Evolutionary conservation across 495 filamentous ascomycete genomes (phyloP), one percentile per base, ranked within the genome.

Genomic region (Penicillium fimorum): DNA sequence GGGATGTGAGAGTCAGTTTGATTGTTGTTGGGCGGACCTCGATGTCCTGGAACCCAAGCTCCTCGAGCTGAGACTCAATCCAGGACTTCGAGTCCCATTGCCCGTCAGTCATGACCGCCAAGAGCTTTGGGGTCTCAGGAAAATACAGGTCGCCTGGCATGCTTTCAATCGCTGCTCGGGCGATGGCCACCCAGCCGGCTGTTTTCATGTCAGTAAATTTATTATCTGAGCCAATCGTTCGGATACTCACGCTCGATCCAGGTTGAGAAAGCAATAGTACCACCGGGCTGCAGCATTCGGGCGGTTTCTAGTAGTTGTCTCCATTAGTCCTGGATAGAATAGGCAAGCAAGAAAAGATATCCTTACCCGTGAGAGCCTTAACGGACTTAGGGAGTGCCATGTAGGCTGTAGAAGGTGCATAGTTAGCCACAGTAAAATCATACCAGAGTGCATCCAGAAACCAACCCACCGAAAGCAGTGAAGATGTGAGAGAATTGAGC

Each of bases 251-350:
- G 57, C 13, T 62, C 44, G n/a, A 70, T 63, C 70, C 72, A 77
- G 15, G 70, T 71, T 5, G 70, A 63, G 47, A 72, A 63, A 11
- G 67, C 71, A 45, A 72, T 62, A 1, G 47, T 71, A 7, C 75
- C 75, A 9, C 66, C 69, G 0, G 70, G 73, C 40, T 71, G 61
- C 30, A 77, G 61, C 41, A 75, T 73, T 17, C 73, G 58, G 43
- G 57, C 57, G 17, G 64, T 63, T 59, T 77, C 75, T 77, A 55
- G 22, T 35, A 32, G 9, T 8, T 47, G 13, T 27, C 3, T 10
- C 2, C 1, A 29, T 56, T 29, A 59, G 50, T 20, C 9, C 18
- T 38, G 13, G 5, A 46, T 29, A 18, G 15, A 15, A n/a, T 18
- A 2, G 13, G 24, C n/a, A 20, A 12, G 12, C 7, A 9, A 40